Conservation (phyloP, 352 stramenopile genomes). For the Phytophthora podocarpi region DNA sequence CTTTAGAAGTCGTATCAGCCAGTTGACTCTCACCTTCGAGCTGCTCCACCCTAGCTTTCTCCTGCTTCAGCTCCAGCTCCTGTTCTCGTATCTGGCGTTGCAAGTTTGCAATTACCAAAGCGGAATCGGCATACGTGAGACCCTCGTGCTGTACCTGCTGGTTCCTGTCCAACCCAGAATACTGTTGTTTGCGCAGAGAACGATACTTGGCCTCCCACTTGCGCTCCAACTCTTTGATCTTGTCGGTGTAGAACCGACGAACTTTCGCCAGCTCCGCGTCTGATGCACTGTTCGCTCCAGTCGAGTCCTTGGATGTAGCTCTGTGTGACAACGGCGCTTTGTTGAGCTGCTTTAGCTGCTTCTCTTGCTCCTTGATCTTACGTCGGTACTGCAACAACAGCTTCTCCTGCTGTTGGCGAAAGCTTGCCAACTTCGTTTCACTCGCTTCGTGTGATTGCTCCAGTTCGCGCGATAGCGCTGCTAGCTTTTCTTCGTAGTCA, state of each 20-base stretch:
- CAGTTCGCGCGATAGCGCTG: slow-evolving; percentile 50
- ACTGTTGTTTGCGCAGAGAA: slow-evolving; percentile 56
- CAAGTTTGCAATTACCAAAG: slow-evolving; percentile 46
- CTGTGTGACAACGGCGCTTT: slow-evolving; percentile 15
- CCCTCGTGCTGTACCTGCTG: slow-evolving; percentile 23
- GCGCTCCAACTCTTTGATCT: slow-evolving; percentile 77
- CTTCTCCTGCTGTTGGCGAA: slow-evolving; percentile 83
- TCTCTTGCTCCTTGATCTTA: slow-evolving; percentile 59
- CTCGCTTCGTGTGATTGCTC: slow-evolving; percentile 51
- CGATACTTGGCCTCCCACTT: slow-evolving; percentile 79
- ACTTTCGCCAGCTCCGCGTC: slow-evolving; percentile 56
- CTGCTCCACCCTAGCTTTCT: slow-evolving; percentile 29
- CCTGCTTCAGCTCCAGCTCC: slow-evolving; percentile 29
- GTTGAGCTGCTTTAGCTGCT: slow-evolving; percentile 34
- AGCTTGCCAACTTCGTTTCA: slow-evolving; percentile 66
- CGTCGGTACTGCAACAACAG: slow-evolving; percentile 74
- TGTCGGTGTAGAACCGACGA: slow-evolving; percentile 73
- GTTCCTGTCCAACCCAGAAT: slow-evolving; percentile 21
- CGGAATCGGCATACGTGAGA: slow-evolving; percentile 42
- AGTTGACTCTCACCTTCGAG: slow-evolving; percentile 23
- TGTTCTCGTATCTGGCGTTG: slow-evolving; percentile 34
- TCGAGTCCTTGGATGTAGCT: slow-evolving; percentile 13
- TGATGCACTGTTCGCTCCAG: slow-evolving; percentile 1
- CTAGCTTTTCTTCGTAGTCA: slow-evolving; percentile 47
- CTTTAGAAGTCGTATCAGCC: not conserved